Percentiles rank a stretch among this genome's conserved stretches.
phyloP scores from a whole-genome alignment of 768 basidiomycete genomes.

The Rhodosporidiobolus odoratus region DNA sequence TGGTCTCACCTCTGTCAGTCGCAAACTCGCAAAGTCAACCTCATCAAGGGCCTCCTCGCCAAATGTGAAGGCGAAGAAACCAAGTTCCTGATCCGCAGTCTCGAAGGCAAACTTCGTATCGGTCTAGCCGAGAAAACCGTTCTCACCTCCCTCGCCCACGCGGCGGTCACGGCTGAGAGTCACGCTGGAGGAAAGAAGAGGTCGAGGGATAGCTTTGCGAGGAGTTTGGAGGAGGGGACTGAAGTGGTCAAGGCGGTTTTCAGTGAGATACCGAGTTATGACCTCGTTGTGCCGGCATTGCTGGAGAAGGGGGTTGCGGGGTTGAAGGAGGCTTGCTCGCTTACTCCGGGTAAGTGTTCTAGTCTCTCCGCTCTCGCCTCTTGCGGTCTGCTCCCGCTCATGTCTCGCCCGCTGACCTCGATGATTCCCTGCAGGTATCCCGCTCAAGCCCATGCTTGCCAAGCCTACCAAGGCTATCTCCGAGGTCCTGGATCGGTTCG shows the following conservation, averaged over 20 bases:
- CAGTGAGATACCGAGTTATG: constrained; percentile 90
- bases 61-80: constrained; percentile 85
- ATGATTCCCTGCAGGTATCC: constrained; percentile 54
- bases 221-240: constrained; percentile 68
- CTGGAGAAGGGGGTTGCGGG: constrained; percentile 68
- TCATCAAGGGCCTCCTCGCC: constrained; percentile 88
- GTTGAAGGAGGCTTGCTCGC: constrained; percentile 69
- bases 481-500: constrained; percentile 93
- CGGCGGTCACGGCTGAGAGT: constrained; percentile 63
- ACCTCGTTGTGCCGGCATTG: constrained; percentile 83
- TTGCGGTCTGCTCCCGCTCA: neutral
- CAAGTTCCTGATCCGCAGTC: constrained; percentile 89
- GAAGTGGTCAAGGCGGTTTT: constrained; percentile 82
- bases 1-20: constrained; percentile 55
- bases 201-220: constrained; percentile 68
- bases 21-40: constrained; percentile 87
- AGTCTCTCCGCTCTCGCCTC: neutral
- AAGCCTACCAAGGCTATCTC: constrained; percentile 99
- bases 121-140: constrained; percentile 90
- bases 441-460: constrained; percentile 96
- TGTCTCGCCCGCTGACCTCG: neutral
- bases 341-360: constrained; percentile 66
- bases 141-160: constrained; percentile 85
- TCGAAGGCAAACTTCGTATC: constrained; percentile 95
- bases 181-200: constrained; percentile 52